A percentile compares a stretch with the other conserved stretches of the same genome.
These are phyloP conservation scores for Botrytis medusae DNA, from an alignment of 2,329 filamentous ascomycete genomes.

Conservation along the genomic window DNA sequence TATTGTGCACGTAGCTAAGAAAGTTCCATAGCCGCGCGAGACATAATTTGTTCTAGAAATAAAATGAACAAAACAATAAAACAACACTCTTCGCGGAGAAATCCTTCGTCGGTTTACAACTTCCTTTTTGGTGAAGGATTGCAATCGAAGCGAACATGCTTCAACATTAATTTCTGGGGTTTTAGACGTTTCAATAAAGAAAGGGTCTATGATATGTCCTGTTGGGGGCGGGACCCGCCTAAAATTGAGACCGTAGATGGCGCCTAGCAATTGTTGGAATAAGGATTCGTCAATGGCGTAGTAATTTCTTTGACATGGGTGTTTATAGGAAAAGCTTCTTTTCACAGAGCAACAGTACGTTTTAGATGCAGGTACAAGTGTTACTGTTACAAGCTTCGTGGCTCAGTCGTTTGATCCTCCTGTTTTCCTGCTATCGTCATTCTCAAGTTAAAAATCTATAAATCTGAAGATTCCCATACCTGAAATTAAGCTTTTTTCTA, in stretches of 20 bases:
- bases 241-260: not conserved
- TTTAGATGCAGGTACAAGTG: not conserved
- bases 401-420: slow-evolving; percentile 9
- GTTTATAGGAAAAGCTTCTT: not conserved
- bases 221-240: not conserved
- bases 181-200: not conserved
- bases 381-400: not conserved
- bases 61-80: not conserved
- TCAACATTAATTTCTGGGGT: not conserved
- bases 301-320: not conserved
- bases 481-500: not conserved
- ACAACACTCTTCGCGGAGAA: not conserved
- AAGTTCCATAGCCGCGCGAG: not conserved
- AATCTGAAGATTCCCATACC: not conserved
- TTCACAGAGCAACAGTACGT: not conserved
- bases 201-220: not conserved
- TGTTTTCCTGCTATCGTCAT: not conserved
- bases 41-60: not conserved
- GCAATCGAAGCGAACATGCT: not conserved
- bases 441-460: not conserved
- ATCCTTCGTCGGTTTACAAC: not conserved
- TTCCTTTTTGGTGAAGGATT: not conserved
- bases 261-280: not conserved
- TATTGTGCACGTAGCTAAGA: not conserved
- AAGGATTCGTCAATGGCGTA: not conserved